Evolutionary conservation across 129 eudicot species (phyloP), one percentile per base, ranked within the genome.

Genomic region (Flaveria bidentis): DNA sequence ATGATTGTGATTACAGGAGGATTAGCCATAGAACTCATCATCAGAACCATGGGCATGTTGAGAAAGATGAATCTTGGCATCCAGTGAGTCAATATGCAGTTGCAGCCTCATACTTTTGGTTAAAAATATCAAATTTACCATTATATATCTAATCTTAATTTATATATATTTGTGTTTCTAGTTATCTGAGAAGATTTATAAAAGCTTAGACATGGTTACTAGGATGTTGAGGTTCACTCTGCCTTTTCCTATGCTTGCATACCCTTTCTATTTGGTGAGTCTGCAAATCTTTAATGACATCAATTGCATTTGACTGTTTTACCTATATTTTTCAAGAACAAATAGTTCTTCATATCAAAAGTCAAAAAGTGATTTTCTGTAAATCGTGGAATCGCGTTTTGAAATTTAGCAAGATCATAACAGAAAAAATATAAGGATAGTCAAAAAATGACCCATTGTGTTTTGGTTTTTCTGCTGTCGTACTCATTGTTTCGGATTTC

Each of bases 211-310:
- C 58, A 80, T 26, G 49, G 78, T 36, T 1, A 85, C 94, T 16
- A 80, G 81, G 80, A 60, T 49, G 72, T 72, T 89, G 75, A 87
- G 96, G 85, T 95, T 95, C 86, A 95, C 90, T 62, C 58, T 95
- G 80, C 99, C 99, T 39, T 91, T 95, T 52, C 92, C 99, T 71
- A 76, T 95, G 96, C 89, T 95, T 53, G 97, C 99, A 51, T 95
- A 89, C 81, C 99, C 99, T 46, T 57, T 95, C 84, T 95, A 95
- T 79, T 88, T 95, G 90, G 99, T 95, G 63, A 87, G 98, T 26
- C 4, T 60, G 41, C 45, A 26, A 28, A 62, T 28, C 45, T 13
- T 26, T 4, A 4, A 25, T 57, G 16, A 8, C 5, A 36, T 36
- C 49, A 45, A 45, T 45, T 0, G 49, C 13, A 11, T 45, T 45